Conservation (phyloP, 257 asterid species). For the Penstemon newberryi region DNA sequence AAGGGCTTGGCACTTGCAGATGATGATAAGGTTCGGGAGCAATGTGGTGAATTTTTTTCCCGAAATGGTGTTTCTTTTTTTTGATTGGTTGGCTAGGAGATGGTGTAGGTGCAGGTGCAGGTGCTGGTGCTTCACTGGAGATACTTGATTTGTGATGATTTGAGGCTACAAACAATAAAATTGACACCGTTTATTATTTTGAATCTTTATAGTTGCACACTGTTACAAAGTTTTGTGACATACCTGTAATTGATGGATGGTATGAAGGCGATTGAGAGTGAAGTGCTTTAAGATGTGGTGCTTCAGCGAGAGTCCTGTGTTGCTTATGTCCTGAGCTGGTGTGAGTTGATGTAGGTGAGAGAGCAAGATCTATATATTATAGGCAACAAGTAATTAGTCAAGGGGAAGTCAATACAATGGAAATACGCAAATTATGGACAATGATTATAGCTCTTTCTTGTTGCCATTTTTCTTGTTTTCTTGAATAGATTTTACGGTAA, state of each 20-base stretch:
- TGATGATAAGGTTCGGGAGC: constrained; percentile 41
- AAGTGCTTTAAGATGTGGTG: constrained; percentile 32
- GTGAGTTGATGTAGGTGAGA: constrained; percentile 20
- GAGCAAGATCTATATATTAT: constrained; percentile 23
- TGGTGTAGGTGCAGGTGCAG: constrained; percentile 4
- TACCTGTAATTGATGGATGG: constrained; percentile 42
- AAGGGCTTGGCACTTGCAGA: constrained; percentile 43
- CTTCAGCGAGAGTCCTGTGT: constrained; percentile 26
- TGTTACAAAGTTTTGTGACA: background rate
- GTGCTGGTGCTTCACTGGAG: constrained; percentile 33
- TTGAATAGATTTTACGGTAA: background rate
- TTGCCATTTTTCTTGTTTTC: background rate
- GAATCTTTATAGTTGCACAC: background rate
- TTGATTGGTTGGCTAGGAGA: no score
- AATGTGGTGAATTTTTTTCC: constrained; percentile 41
- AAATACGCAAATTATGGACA: background rate
- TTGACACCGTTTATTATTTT: background rate
- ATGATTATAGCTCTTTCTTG: background rate
- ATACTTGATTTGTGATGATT: constrained; percentile 28
- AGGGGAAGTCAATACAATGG: background rate
- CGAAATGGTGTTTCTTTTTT: constrained; percentile 35
- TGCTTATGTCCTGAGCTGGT: constrained; percentile 7
- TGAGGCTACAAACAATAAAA: constrained; percentile 36
- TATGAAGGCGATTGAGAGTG: constrained; percentile 32
- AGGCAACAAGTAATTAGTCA: background rate